Evolutionary conservation across 768 basidiomycete species (phyloP), one percentile per base, ranked within the genome.

Genomic region (Leucocoprinus birnbaumii): DNA sequence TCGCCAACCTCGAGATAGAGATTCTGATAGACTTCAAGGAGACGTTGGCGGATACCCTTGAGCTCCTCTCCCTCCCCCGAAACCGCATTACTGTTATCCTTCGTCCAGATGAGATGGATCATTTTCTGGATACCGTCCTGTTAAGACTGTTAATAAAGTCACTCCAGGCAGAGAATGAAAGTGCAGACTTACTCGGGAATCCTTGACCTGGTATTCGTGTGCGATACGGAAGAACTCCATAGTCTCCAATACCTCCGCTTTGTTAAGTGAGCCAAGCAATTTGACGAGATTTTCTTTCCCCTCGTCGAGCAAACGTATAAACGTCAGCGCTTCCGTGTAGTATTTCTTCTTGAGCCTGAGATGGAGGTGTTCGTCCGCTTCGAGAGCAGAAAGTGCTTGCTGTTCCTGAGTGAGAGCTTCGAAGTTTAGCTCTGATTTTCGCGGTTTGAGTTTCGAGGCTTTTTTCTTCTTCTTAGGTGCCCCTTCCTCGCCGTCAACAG

Each of bases 101-200:
- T 98, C 24, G 83, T 82, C 97, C 97, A 98, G 61, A 99, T 91
- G 22, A 99, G 77, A 68, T 98, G 97, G 13, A 99, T 67, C 96
- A 98, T 98, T 64, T 87, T 92, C 75, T 90, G 94, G 65, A 99
- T 87, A 0, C 97, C 97, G 13, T 72, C 70, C 93, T 96, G 60
- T 27, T 43, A 52, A 9, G 25, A 53, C 44, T 42, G n/a, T 19
- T 22, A 18, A 38, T 34, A 18, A n/a, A 31, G 11, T 25, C 2
- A 6, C n/a, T n/a, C n/a, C n/a, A n/a, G n/a, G n/a, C 42, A 47
- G 37, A 21, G 38, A 7, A 10, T 16, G 16, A 14, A 44, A 57
- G 42, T 55, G 22, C 21, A 48, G 19, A 64, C 76, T 38, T 43
- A 91, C 91, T 69, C 89, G 84, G 2, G 95, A 88, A 35, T 80